Evolutionary conservation across 805 yeast genomes (phyloP).

Genomic region (Lipomyces kockii): DNA sequence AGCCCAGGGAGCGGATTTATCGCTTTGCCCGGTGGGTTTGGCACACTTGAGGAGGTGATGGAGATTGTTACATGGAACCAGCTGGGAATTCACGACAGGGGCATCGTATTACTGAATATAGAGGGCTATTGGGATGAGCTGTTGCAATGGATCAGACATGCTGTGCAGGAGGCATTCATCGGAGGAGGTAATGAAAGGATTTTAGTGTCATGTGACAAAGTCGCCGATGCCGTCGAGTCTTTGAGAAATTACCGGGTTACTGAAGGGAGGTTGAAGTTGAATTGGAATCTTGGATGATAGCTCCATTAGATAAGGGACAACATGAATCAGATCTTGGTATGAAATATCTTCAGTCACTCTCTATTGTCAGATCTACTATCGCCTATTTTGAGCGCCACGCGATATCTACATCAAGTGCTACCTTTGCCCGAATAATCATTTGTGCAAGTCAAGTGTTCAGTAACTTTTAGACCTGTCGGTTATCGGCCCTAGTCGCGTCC

Average conservation of each 20-base stretch:
- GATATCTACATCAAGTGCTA: too few relatives aligned
- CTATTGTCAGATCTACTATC: too few relatives aligned
- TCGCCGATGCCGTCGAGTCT: constrained; percentile 67
- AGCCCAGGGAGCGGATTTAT: constrained; percentile 63
- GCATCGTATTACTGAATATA: constrained; percentile 75
- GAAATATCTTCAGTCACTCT: too few relatives aligned
- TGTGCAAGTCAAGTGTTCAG: too few relatives aligned
- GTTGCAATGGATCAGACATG: constrained; percentile 61
- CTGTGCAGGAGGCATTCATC: constrained; percentile 70
- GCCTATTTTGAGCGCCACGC: too few relatives aligned
- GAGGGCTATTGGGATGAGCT: constrained; percentile 80
- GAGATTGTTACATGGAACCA: constrained; percentile 92
- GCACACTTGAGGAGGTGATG: constrained; percentile 86
- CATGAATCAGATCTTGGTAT: too few relatives aligned
- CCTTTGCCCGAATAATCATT: too few relatives aligned
- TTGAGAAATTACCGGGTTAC: constrained; percentile 68
- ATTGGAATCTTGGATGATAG: constrained; percentile 54
- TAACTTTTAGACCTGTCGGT: too few relatives aligned
- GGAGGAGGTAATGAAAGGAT: constrained; percentile 68
- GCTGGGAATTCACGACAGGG: constrained; percentile 81
- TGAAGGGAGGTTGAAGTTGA: constrained; percentile 71
- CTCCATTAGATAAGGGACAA: too few relatives aligned
- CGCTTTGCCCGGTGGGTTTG: constrained; percentile 92
- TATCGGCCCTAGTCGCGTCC: too few relatives aligned
- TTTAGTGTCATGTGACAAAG: constrained; percentile 67